Conservation (phyloP, 345 rosid genomes). For the Pelargonium nanum region DNA sequence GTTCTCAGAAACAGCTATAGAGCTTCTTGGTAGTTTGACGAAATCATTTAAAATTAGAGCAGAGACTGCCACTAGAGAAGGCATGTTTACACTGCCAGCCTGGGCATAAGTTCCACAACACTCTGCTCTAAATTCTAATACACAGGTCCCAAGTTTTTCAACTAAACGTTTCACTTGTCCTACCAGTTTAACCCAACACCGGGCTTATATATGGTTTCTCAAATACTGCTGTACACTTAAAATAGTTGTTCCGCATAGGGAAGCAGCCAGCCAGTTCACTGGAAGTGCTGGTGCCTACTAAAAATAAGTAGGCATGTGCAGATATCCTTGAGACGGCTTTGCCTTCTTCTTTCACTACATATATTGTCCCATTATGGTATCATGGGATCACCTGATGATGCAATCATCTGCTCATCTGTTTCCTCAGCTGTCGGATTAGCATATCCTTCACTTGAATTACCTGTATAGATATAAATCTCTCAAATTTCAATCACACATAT, state of each 20-base stretch:
- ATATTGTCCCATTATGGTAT: constrained; percentile 26
- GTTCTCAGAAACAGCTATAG: constrained; percentile 11
- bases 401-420: constrained; percentile 46
- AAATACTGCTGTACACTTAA: constrained; percentile 15
- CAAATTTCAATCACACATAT: constrained; percentile 4
- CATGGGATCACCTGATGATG: constrained; percentile 71
- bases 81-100: constrained; percentile 75
- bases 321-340: constrained; percentile 10
- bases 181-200: constrained; percentile 2
- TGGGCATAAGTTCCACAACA: constrained; percentile 53
- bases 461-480: constrained; percentile 22
- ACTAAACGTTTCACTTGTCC: constrained; percentile 11
- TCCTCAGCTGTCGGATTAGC: constrained; percentile 33
- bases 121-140: constrained; percentile 35
- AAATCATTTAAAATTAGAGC: constrained; percentile 14
- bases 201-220: no score
- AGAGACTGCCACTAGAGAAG: constrained; percentile 95
- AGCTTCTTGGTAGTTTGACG: constrained; percentile 16
- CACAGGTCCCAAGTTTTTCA: constrained; percentile 23
- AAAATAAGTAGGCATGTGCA: constrained; percentile 9
- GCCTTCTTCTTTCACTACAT: constrained; percentile 2
- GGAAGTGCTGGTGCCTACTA: constrained; percentile 12
- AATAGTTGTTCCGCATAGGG: no score
- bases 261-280: constrained; percentile 12
- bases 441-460: constrained; percentile 35